A percentile compares a stretch with the other conserved stretches of the same genome.
phyloP scores from a whole-genome alignment of 805 yeast species.

The Hanseniaspora meyeri region DNA sequence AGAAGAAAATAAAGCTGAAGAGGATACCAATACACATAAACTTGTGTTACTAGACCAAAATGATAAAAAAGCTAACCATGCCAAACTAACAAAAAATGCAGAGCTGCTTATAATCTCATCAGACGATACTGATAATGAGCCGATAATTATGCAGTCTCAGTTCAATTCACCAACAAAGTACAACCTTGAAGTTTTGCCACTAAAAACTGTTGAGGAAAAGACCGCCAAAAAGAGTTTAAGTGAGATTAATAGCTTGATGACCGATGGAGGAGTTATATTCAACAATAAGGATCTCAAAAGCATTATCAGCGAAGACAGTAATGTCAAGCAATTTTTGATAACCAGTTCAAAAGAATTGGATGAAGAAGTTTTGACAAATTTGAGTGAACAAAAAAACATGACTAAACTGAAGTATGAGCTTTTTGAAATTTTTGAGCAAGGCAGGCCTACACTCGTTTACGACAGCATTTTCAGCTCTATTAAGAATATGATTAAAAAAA shows the following conservation, averaged over 20 bases:
- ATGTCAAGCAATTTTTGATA: background rate
- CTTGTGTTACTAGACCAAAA: too few species aligned
- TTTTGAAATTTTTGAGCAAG: background rate
- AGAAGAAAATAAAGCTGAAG: background rate
- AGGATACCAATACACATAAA: background rate
- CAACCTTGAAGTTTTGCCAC: background rate
- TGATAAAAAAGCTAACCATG: background rate
- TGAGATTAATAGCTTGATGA: background rate
- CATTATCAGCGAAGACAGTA: background rate
- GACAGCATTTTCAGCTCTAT: background rate
- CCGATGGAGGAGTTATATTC: background rate
- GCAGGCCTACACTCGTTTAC: background rate
- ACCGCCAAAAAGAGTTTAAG: background rate
- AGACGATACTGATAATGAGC: background rate
- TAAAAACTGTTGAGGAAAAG: background rate
- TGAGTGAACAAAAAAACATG: background rate
- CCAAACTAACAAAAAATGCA: background rate
- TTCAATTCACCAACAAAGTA: background rate
- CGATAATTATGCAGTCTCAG: background rate
- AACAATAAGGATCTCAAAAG: background rate
- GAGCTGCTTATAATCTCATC: background rate
- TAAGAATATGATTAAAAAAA: background rate
- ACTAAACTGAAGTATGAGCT: background rate
- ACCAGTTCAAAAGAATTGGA: background rate
- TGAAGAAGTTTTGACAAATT: background rate